Percentiles rank a stretch among this genome's conserved stretches.
Conservation (phyloP, 495 filamentous ascomycete genomes). For the Neurospora sp. region DNA sequence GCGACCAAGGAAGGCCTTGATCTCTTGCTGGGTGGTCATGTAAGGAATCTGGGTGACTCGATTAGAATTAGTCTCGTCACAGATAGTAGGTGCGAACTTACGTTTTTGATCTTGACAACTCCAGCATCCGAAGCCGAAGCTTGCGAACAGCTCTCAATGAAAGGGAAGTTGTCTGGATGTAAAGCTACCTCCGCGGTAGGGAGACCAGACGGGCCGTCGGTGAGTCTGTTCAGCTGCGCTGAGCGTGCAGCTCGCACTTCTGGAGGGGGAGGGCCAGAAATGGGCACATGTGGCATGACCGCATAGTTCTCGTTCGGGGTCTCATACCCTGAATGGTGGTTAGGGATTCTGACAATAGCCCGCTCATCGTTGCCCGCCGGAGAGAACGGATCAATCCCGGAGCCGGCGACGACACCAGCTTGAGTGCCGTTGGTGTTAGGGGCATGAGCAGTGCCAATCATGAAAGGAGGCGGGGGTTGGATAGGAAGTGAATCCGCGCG, state of each 20-base stretch:
- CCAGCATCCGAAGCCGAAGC: conserved; percentile 8
- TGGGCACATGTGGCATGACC: not conserved
- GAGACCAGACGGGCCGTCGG: conserved; percentile 6
- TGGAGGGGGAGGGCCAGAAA: not conserved
- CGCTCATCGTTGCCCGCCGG: not conserved
- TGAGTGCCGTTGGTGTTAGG: not conserved
- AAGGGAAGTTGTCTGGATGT: conserved; percentile 27
- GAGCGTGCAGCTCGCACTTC: conserved; percentile 18
- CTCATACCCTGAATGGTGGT: not conserved
- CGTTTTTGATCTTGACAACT: conserved; percentile 27
- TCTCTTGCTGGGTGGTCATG: conserved; percentile 51
- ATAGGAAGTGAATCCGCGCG: not conserved
- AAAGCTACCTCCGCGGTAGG: conserved; percentile 25
- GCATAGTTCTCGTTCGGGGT: not conserved
- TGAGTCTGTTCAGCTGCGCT: conserved; percentile 17
- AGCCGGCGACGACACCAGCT: not conserved
- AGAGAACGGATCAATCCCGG: not conserved
- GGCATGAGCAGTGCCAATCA: not conserved
- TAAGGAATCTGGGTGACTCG: conserved; percentile 52
- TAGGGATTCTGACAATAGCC: not conserved
- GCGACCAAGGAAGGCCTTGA: conserved; percentile 61
- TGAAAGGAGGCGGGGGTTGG: not conserved
- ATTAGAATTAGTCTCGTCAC: not conserved
- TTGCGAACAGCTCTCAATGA: conserved; percentile 24
- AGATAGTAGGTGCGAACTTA: conserved; percentile 13